Evolutionary conservation across 768 basidiomycete species (phyloP), one percentile per base, ranked within the genome.

Genomic region (Coprinopsis sp.): DNA sequence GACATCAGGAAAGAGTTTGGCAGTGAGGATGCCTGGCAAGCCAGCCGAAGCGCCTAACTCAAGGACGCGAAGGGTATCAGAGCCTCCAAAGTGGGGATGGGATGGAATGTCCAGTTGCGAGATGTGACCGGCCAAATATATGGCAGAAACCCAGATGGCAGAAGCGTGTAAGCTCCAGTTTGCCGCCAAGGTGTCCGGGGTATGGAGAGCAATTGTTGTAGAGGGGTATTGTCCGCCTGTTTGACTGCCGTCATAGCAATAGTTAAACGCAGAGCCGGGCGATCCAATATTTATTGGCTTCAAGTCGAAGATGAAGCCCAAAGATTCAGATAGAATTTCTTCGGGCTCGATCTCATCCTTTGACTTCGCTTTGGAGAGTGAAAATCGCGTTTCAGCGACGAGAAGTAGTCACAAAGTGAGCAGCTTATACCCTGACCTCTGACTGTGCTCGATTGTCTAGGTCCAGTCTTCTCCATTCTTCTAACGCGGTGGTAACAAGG

Each of bases 131-230:
- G 82, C 82, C 34, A 88, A 61, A 64, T 79, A 85, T 33, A 77
- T 62, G 13, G 87, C 78, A 4, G 87, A 73, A 5, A 71, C 65
- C 88, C 86, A 91, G 56, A 90, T 78, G 13, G 84, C 83, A 19
- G 84, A 81, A 1, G 87, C 88, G 48, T 91, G 87, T 2, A 90
- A 62, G 1, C 77, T 70, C 87, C 87, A 90, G 56, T 89, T 87
- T 14, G 72, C 68, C 18, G 82, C 66, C 10, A 74, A 66, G 10
- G 86, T 82, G 56, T 88, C 82, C 10, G 87, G 86, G 2, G 76
- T 81, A 12, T 60, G 58, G 33, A 87, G 63, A 0, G 69, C 66
- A 40, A 87, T 70, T 25, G 52, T 55, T 25, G 48, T 46, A 8
- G 61, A 54, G 36, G 56, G 23, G 42, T 49, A 49, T 55, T 33